Conservation (phyloP, 2,329 filamentous ascomycete genomes). For the Dactylellina sp. region DNA sequence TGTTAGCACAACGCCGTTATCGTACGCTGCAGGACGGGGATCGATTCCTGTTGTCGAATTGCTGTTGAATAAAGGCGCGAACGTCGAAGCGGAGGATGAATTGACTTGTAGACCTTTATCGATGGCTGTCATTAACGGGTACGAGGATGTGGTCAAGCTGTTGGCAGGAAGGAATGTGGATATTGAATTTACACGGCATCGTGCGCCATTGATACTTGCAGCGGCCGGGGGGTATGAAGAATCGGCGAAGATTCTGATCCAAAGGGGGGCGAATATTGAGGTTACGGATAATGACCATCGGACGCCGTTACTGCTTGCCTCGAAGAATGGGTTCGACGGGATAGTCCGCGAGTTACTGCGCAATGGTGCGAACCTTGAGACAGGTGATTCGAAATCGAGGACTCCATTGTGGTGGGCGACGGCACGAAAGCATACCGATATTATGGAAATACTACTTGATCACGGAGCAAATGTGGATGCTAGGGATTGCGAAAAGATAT, state of each 20-base stretch:
- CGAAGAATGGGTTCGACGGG: too few relatives aligned
- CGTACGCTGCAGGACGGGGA: background rate
- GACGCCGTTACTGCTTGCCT: too few relatives aligned
- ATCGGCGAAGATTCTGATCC: background rate
- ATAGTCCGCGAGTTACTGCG: too few relatives aligned
- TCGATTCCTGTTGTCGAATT: background rate
- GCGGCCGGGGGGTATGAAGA: background rate
- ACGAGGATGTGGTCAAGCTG: background rate
- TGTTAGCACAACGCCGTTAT: background rate
- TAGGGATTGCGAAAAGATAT: background rate
- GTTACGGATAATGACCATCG: too few relatives aligned
- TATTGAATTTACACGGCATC: too few relatives aligned
- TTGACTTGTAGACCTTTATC: background rate
- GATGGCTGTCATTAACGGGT: background rate
- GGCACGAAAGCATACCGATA: too few relatives aligned
- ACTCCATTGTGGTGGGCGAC: slow-evolving; percentile 3
- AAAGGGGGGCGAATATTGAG: background rate
- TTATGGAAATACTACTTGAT: background rate
- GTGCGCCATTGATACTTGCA: background rate
- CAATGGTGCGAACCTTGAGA: too few relatives aligned
- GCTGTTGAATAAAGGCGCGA: background rate
- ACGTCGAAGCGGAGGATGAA: background rate
- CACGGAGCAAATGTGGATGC: background rate
- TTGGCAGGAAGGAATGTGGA: background rate
- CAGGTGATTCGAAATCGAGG: too few relatives aligned